Percentiles rank a stretch among this genome's conserved stretches.
Conservation (phyloP, 192 early-diverging fungal genomes). For the Rhizophagus sp. region DNA sequence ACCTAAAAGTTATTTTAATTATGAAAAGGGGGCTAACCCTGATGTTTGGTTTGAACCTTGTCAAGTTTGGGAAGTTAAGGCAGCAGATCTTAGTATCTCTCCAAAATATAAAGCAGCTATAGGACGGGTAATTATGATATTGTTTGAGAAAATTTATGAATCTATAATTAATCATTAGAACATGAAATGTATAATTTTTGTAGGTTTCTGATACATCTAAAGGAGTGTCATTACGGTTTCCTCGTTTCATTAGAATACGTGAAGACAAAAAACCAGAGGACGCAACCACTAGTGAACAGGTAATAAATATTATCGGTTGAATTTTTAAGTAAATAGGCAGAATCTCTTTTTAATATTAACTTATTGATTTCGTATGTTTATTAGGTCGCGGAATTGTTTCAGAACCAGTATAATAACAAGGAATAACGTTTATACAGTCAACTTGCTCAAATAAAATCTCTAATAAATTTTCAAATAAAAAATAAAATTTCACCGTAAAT, state of each 20-base stretch:
- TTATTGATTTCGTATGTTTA: background rate
- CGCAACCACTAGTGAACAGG: conserved; percentile 89
- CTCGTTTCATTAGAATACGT: conserved; percentile 90
- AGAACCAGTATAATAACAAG: background rate
- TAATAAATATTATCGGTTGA: conserved; percentile 28
- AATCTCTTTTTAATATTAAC: background rate
- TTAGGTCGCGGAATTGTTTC: conserved; percentile 23
- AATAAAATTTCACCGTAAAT: background rate
- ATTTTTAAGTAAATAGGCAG: background rate
- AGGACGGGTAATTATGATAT: conserved; percentile 62
- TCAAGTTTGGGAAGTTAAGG: conserved; percentile 95
- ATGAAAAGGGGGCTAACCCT: conserved; percentile 77
- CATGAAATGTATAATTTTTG: conserved; percentile 21
- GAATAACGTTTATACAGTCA: background rate
- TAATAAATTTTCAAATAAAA: background rate
- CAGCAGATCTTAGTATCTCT: conserved; percentile 95
- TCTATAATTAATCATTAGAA: conserved; percentile 16
- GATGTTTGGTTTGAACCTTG: conserved; percentile 97
- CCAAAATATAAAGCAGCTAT: conserved; percentile 90
- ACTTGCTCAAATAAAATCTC: background rate
- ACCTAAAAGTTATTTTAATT: conserved; percentile 82
- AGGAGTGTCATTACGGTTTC: conserved; percentile 97
- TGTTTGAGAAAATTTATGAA: background rate
- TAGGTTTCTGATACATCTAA: conserved; percentile 72
- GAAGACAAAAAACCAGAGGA: conserved; percentile 95